These are phyloP conservation scores for Hemisphaericaspora lyxosophila DNA, from an alignment of 1,139 yeast genomes.

Conservation along the genomic window DNA sequence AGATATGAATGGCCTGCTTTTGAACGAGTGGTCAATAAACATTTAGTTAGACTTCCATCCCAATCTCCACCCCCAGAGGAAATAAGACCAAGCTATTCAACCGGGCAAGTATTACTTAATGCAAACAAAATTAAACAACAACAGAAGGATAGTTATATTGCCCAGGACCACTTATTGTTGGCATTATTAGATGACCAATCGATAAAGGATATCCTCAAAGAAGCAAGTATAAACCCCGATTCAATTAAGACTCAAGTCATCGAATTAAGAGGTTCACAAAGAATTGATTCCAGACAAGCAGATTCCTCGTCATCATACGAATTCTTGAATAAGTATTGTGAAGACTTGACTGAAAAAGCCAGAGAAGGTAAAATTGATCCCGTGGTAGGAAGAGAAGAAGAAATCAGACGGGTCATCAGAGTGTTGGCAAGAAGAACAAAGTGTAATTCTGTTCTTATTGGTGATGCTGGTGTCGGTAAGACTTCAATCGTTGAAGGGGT, in stretches of 20 bases:
- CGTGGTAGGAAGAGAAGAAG: slow-evolving; percentile 98
- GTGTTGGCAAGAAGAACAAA: slow-evolving; percentile 94
- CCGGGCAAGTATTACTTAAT: slow-evolving; percentile 67
- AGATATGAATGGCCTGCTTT: slow-evolving; percentile 84
- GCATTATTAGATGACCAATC: slow-evolving; percentile 81
- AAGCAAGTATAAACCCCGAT: slow-evolving; percentile 65
- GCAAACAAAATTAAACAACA: slow-evolving; percentile 76
- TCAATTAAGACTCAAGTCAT: slow-evolving; percentile 78
- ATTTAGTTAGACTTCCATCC: slow-evolving; percentile 79
- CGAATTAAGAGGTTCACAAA: slow-evolving; percentile 83
- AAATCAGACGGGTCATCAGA: slow-evolving; percentile 89
- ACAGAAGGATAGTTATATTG: slow-evolving; percentile 89
- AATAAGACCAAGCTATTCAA: slow-evolving; percentile 64
- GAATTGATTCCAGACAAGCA: slow-evolving; percentile 92
- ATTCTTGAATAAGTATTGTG: slow-evolving; percentile 84
- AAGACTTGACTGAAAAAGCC: slow-evolving; percentile 90
- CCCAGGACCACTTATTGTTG: slow-evolving; percentile 88
- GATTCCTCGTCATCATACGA: slow-evolving; percentile 86
- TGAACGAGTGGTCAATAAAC: slow-evolving; percentile 77
- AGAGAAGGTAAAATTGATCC: slow-evolving; percentile 95
- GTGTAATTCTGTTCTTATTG: slow-evolving; percentile 93
- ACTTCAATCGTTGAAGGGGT: slow-evolving; percentile 98
- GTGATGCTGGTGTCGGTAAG: slow-evolving; percentile 99
- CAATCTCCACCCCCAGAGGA: slow-evolving; percentile 87
- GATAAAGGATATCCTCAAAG: slow-evolving; percentile 73